These are phyloP conservation scores for Solanum lignicaule DNA, from an alignment of 257 asterid genomes.

Conservation along the genomic window DNA sequence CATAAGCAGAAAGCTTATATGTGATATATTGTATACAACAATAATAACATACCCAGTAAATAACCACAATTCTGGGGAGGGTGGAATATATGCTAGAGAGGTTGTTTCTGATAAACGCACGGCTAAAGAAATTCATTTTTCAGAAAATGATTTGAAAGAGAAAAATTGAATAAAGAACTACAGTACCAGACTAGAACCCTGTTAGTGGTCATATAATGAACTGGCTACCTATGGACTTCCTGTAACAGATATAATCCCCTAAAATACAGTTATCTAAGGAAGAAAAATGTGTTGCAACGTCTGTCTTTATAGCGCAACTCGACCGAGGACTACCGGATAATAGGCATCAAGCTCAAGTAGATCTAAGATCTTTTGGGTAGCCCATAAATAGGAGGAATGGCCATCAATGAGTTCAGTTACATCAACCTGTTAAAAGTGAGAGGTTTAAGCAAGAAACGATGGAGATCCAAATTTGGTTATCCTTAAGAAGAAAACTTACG, in stretches of 20 bases:
- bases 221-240: neutral
- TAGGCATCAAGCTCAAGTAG: constrained; percentile 70
- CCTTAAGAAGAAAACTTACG: constrained; percentile 17
- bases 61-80: neutral
- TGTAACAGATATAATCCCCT: neutral
- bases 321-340: constrained; percentile 38
- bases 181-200: neutral
- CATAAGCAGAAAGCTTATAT: neutral
- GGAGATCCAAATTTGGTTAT: neutral
- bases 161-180: neutral
- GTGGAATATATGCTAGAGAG: neutral
- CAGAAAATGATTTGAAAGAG: neutral
- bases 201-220: neutral
- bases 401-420: constrained; percentile 77
- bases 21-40: neutral
- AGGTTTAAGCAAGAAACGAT: neutral
- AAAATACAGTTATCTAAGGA: neutral
- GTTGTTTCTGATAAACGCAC: neutral
- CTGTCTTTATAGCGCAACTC: constrained; percentile 7
- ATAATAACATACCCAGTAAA: neutral
- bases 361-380: constrained; percentile 56
- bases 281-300: neutral
- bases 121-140: neutral
- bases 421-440: constrained; percentile 45
- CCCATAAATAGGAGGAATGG: constrained; percentile 84